phyloP scores from a whole-genome alignment of 192 early-diverging fungal genomes.

The Phycomyces nitens region DNA sequence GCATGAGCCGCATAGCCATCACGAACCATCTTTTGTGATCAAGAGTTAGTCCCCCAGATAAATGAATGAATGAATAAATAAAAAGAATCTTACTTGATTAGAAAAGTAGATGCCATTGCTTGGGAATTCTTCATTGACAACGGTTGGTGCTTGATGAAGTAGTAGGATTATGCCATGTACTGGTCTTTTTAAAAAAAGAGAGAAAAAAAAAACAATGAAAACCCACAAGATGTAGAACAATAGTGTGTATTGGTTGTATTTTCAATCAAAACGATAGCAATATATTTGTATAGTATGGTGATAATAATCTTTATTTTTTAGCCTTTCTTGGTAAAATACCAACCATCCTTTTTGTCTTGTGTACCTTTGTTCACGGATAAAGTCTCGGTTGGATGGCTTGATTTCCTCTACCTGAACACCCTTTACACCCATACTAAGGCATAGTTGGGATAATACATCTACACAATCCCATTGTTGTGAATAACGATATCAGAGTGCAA shows the following conservation, averaged over 20 bases:
- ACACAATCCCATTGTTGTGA: too few species aligned
- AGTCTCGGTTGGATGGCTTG: slow-evolving; percentile 32
- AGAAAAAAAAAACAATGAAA: too few species aligned
- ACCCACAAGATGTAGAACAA: too few species aligned
- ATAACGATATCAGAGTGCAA: too few species aligned
- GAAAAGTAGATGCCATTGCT: slow-evolving; percentile 31
- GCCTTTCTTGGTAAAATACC: too few species aligned
- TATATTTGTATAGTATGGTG: too few species aligned
- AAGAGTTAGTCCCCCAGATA: neutral
- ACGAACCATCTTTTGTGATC: slow-evolving; percentile 49
- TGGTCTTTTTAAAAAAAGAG: slow-evolving; percentile 24
- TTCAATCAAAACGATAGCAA: too few species aligned
- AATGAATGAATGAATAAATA: slow-evolving; percentile 7
- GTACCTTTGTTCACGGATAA: slow-evolving; percentile 6
- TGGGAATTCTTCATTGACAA: slow-evolving; percentile 4
- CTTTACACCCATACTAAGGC: slow-evolving; percentile 55
- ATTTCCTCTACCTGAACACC: slow-evolving; percentile 59
- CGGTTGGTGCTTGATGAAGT: slow-evolving; percentile 31
- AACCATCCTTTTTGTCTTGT: neutral
- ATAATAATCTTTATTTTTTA: neutral
- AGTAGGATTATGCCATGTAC: slow-evolving; percentile 64
- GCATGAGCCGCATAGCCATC: slow-evolving; percentile 75
- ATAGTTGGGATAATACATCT: slow-evolving; percentile 64
- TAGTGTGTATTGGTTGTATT: too few species aligned
- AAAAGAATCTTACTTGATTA: slow-evolving; percentile 26